Conservation (phyloP, 352 stramenopile genomes). For the Blastocystis sp. region DNA sequence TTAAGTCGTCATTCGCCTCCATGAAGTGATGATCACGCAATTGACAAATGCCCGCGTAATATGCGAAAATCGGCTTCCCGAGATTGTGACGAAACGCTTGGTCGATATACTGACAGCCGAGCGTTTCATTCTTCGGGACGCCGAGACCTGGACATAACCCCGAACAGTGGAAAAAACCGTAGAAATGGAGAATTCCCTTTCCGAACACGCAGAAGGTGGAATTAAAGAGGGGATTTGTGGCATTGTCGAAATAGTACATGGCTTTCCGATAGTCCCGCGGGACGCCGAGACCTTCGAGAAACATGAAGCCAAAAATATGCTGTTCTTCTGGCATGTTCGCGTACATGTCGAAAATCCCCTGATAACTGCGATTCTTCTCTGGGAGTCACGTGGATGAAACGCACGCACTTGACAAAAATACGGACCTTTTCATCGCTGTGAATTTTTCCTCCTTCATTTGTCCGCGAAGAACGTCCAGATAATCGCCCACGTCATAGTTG, state of each 20-base stretch:
- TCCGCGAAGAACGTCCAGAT: background rate
- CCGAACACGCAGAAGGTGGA: conserved; percentile 21
- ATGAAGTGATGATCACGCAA: background rate
- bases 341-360: background rate
- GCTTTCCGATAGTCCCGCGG: background rate
- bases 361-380: conserved; percentile 31
- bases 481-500: conserved; percentile 22
- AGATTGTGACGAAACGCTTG: background rate
- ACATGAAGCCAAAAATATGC: conserved; percentile 42
- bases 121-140: background rate
- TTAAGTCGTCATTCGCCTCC: background rate
- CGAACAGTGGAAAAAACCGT: background rate
- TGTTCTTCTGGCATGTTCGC: conserved; percentile 7
- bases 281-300: conserved; percentile 1
- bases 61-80: background rate
- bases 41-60: conserved; percentile 21
- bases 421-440: background rate
- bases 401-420: background rate
- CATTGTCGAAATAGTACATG: conserved; percentile 20
- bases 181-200: conserved; percentile 1
- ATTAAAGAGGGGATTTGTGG: conserved; percentile 29
- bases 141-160: background rate
- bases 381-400: background rate
- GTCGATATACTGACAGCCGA: background rate
- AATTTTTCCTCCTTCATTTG: background rate